Evolutionary conservation across 106 monocot genomes (phyloP).

Genomic region (Alisma plantagoaquatica): DNA sequence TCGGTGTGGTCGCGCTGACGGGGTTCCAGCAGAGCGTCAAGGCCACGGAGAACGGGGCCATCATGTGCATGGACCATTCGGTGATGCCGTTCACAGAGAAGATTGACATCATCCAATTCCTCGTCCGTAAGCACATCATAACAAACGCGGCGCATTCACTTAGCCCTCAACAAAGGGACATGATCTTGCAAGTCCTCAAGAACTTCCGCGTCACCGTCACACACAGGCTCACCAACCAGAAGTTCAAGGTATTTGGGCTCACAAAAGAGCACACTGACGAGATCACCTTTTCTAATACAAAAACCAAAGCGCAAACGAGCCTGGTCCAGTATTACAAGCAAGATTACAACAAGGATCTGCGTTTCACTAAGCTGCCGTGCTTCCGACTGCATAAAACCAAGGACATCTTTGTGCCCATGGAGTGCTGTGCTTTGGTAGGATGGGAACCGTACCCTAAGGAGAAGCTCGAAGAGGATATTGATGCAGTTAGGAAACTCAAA

Average conservation of each 20-base stretch:
- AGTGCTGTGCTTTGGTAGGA: slow-evolving; percentile 25
- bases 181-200: background rate
- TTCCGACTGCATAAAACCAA: slow-evolving; percentile 24
- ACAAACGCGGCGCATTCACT: background rate
- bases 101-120: slow-evolving; percentile 1
- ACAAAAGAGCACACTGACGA: background rate
- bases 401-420: slow-evolving; percentile 37
- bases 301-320: background rate
- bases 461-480: background rate
- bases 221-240: background rate
- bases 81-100: slow-evolving; percentile 6
- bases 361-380: slow-evolving; percentile 24
- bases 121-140: background rate
- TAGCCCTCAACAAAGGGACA: background rate
- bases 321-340: slow-evolving; percentile 23
- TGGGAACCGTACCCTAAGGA: slow-evolving; percentile 25
- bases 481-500: slow-evolving; percentile 19
- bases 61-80: slow-evolving; percentile 8
- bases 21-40: slow-evolving; percentile 14
- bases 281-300: slow-evolving; percentile 2
- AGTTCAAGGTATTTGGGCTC: background rate
- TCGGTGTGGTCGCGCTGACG: background rate
- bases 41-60: slow-evolving; percentile 3
- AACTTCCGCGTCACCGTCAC: background rate
- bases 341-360: slow-evolving; percentile 12